phyloP scores from a whole-genome alignment of 129 eudicot genomes.

The Tagetes patula region DNA sequence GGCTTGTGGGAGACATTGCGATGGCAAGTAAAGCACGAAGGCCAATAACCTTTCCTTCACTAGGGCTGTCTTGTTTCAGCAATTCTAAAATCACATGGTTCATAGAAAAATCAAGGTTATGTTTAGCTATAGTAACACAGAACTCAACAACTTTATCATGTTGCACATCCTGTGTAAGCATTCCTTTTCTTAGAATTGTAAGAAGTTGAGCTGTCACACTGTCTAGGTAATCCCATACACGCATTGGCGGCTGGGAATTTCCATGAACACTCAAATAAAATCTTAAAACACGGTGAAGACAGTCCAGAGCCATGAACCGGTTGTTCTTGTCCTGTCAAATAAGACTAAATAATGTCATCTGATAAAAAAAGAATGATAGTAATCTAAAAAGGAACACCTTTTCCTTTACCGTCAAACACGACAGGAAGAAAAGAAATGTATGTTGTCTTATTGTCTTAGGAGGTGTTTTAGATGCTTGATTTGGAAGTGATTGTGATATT shows the following conservation, averaged over 20 bases:
- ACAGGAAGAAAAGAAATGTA: background rate
- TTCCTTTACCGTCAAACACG: background rate
- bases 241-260: conserved; percentile 79
- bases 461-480: background rate
- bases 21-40: conserved; percentile 97
- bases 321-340: conserved; percentile 91
- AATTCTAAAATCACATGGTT: conserved; percentile 89
- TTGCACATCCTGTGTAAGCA: conserved; percentile 98
- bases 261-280: conserved; percentile 92
- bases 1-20: conserved; percentile 92
- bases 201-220: conserved; percentile 98
- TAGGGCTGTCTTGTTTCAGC: conserved; percentile 92
- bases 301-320: conserved; percentile 95
- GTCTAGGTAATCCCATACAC: conserved; percentile 98
- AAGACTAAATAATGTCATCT: conserved; percentile 18
- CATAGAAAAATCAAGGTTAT: conserved; percentile 97
- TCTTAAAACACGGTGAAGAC: conserved; percentile 93
- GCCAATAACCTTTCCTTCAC: conserved; percentile 98
- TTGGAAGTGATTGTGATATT: conserved; percentile 3
- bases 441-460: background rate
- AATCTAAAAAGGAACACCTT: conserved; percentile 10
- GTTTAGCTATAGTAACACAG: conserved; percentile 96
- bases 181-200: conserved; percentile 76
- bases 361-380: background rate
- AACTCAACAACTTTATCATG: conserved; percentile 97